Conservation (phyloP, 768 basidiomycete genomes). For the Hysterangium stoloniferum region DNA sequence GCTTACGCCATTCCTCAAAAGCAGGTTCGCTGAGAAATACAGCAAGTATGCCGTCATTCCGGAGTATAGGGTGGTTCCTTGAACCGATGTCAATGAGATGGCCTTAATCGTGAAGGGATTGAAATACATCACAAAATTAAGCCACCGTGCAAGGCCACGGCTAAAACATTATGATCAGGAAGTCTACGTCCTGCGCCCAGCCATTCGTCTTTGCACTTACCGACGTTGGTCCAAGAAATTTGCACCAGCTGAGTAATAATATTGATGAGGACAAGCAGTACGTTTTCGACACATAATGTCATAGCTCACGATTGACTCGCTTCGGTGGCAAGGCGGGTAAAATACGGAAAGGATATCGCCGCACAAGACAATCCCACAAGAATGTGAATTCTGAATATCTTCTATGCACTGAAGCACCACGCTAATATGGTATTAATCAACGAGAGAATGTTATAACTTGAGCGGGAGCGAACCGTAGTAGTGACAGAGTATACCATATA, state of each 20-base stretch:
- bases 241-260: slow-evolving; percentile 59
- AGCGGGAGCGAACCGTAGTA: slow-evolving; percentile 46
- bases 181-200: too few relatives aligned
- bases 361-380: slow-evolving; percentile 77
- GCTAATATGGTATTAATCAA: slow-evolving; percentile 30
- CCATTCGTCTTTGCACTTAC: slow-evolving; percentile 27
- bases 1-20: slow-evolving; percentile 84
- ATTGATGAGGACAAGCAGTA: neutral
- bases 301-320: slow-evolving; percentile 71
- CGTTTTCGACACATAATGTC: neutral
- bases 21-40: slow-evolving; percentile 78
- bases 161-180: slow-evolving; percentile 30
- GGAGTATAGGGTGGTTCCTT: slow-evolving; percentile 88
- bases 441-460: slow-evolving; percentile 9
- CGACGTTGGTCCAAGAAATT: slow-evolving; percentile 87
- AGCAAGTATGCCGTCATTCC: slow-evolving; percentile 75
- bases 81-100: neutral
- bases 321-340: slow-evolving; percentile 87
- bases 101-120: neutral
- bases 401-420: slow-evolving; percentile 62
- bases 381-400: slow-evolving; percentile 93
- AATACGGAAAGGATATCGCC: slow-evolving; percentile 90
- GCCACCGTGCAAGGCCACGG: slow-evolving; percentile 70
- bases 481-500: slow-evolving; percentile 78
- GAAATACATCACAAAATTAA: slow-evolving; percentile 65